These are phyloP conservation scores for Debaryomycetaceae sp. DNA, from an alignment of 1,139 yeast species.

Conservation along the genomic window DNA sequence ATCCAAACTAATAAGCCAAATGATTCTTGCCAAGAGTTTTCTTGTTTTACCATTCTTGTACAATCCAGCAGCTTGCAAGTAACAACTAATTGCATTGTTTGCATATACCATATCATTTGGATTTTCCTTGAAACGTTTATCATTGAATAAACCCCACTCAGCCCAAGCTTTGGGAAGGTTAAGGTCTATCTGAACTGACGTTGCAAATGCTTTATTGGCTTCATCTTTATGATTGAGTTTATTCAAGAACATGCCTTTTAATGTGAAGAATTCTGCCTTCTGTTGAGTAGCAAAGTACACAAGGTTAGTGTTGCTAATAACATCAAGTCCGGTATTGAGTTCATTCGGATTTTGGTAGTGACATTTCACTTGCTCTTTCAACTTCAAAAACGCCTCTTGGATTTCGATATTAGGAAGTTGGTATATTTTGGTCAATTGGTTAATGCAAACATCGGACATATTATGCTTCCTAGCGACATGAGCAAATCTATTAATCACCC, in stretches of 20 bases:
- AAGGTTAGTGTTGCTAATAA: constrained; percentile 91
- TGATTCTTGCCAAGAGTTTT: constrained; percentile 78
- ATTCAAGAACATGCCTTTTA: constrained; percentile 96
- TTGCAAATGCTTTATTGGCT: constrained; percentile 96
- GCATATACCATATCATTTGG: constrained; percentile 84
- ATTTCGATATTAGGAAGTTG: constrained; percentile 96
- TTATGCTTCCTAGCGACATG: constrained; percentile 97
- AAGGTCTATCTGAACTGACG: constrained; percentile 93
- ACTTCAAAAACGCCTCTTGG: constrained; percentile 93
- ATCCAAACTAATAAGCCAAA: constrained; percentile 93
- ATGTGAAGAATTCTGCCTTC: constrained; percentile 94
- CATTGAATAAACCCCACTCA: constrained; percentile 97
- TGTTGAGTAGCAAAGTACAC: constrained; percentile 96
- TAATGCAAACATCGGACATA: constrained; percentile 95
- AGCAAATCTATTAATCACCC: constrained; percentile 98
- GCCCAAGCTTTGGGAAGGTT: constrained; percentile 99
- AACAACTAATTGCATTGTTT: constrained; percentile 91
- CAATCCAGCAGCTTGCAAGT: constrained; percentile 94
- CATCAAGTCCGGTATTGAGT: constrained; percentile 91
- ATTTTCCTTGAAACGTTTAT: constrained; percentile 79
- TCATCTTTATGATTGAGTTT: constrained; percentile 87
- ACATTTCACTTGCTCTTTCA: constrained; percentile 96
- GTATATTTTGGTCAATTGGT: constrained; percentile 88
- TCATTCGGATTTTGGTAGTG: constrained; percentile 89
- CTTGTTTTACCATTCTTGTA: constrained; percentile 92